Base-by-base conservation (phyloP, 139 green algal species). In the Asterochloris erici region DNA sequence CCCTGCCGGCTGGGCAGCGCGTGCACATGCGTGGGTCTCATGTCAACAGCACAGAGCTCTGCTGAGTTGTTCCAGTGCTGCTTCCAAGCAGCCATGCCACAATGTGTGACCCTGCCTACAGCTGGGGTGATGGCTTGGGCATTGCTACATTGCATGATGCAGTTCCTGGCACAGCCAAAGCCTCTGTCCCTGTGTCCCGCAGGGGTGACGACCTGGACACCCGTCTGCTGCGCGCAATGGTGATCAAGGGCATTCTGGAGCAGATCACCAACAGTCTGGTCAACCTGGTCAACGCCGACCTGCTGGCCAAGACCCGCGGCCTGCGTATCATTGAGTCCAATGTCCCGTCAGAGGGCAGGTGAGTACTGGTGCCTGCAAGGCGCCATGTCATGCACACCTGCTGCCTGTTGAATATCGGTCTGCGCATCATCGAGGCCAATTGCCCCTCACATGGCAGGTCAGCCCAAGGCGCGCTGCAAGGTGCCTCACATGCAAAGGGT, bases 211-310 rank as follows among this genome's bases (percentile, higher is more conserved):
- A 81, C 28, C 63, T 81, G 21, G 77, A 81, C 38, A 81, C 77
- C 0, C 90, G 96, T 12, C 91, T 99, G 87, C 92, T 99, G 88
- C 90, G 96, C 38, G 96, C 96, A 81, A 98, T 95, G 88, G 93
- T 98, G 12, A 91, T 98, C 86, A 97, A 97, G 89, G 94, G 93
- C 69, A 91, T 97, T 68, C 84, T 97, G 73, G 91, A 97, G 89
- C 79, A 88, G 62, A 89, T 88, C 82, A 93, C 90, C 63, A 92
- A 85, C 69, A 81, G 81, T 63, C 90, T 84, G 19, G 92, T 98
- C 73, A 98, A 98, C 91, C 89, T 98, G 76, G 95, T 99, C 16
- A 99, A 99, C 83, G 96, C 96, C 9, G 96, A 99, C 91, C 91
- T 98, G 80, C 86, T 98, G 77, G 94, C 96, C 74, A 93, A 96